Conservation (phyloP, 805 yeast species). For the Candida maesae region DNA sequence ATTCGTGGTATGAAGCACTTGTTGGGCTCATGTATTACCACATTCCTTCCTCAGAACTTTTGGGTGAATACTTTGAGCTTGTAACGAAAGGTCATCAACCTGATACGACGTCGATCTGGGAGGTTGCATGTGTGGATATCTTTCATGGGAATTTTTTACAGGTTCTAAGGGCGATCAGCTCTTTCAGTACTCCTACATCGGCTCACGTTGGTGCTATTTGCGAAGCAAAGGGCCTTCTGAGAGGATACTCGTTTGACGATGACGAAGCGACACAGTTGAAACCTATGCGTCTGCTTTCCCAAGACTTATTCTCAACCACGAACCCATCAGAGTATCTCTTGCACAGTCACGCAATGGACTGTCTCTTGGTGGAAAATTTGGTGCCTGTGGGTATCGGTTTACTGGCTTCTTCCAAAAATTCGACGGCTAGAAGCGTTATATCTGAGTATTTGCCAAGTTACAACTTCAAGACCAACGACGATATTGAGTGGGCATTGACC, state of each 20-base stretch:
- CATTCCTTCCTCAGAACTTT: slow-evolving; percentile 46
- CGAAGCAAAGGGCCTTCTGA: slow-evolving; percentile 60
- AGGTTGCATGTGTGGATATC: slow-evolving; percentile 50
- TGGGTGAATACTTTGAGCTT: slow-evolving; percentile 38
- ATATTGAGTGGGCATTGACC: slow-evolving; percentile 73
- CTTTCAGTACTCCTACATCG: slow-evolving; percentile 58
- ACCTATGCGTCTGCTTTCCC: slow-evolving; percentile 13
- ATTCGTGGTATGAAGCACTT: slow-evolving; percentile 67
- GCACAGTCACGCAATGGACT: slow-evolving; percentile 51
- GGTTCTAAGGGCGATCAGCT: slow-evolving; percentile 55
- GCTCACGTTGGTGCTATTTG: slow-evolving; percentile 58
- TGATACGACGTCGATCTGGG: slow-evolving; percentile 45
- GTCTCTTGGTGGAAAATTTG: slow-evolving; percentile 46
- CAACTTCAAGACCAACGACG: slow-evolving; percentile 64
- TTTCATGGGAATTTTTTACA: slow-evolving; percentile 53
- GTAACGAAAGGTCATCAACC: slow-evolving; percentile 34
- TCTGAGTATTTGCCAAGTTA: slow-evolving; percentile 58
- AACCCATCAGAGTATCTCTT: slow-evolving; percentile 54
- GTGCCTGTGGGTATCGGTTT: slow-evolving; percentile 72
- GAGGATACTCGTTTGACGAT: slow-evolving; percentile 32
- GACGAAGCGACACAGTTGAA: slow-evolving; percentile 12
- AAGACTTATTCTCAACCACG: slow-evolving; percentile 31
- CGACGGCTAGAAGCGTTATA: slow-evolving; percentile 41
- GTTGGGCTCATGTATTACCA: slow-evolving; percentile 54
- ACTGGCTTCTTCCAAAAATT: slow-evolving; percentile 44